Evolutionary conservation across 208 protist genomes (phyloP), one percentile per base, ranked within the genome.

Genomic region (Acanthamoeba culbertsoni): DNA sequence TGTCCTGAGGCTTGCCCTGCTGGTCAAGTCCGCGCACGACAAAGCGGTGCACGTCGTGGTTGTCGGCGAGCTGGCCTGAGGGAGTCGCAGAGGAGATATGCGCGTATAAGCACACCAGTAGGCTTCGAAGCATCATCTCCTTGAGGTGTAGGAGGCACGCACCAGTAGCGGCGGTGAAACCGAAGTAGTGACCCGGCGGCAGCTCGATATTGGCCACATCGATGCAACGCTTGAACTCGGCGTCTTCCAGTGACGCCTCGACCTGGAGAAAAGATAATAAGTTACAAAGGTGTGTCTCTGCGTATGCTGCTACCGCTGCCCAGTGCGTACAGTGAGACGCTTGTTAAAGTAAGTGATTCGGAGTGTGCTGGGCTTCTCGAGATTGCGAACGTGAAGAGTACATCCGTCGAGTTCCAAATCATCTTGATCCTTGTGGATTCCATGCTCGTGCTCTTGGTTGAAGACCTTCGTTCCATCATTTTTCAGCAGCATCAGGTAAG

Each of bases 1-100:
- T 28, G 35, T 79, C 68, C 68, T 79, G 68, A 8, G 68, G 68
- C 23, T 48, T 79, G 31, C 68, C 68, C 42, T 79, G 68, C 20
- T 12, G 68, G 28, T 79, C 68, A 10, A 79, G 68, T 33, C 68
- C 68, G 68, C 68, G 68, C 68, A 79, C 68, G 4, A 79, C 68
- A 26, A 79, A 79, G 2, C 68, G 68, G 68, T 79, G 68, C 42
- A 79, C 4, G 68, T 79, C 68, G 35, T 79, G 68, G 42, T 79
- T 79, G 68, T 79, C 68, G 42, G 68, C 68, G 8, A 79, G 68
- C 37, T 79, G 68, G n/a, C 68, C 68, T 79, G 68, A 10, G 33
- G 23, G 51, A n/a, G n/a, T n/a, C n/a, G n/a, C n/a, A n/a, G n/a
- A n/a, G n/a, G n/a, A n/a, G n/a, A n/a, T n/a, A n/a, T 8, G 59